Conservation (phyloP, 768 basidiomycete genomes). For the Psilocybe cubensis region DNA sequence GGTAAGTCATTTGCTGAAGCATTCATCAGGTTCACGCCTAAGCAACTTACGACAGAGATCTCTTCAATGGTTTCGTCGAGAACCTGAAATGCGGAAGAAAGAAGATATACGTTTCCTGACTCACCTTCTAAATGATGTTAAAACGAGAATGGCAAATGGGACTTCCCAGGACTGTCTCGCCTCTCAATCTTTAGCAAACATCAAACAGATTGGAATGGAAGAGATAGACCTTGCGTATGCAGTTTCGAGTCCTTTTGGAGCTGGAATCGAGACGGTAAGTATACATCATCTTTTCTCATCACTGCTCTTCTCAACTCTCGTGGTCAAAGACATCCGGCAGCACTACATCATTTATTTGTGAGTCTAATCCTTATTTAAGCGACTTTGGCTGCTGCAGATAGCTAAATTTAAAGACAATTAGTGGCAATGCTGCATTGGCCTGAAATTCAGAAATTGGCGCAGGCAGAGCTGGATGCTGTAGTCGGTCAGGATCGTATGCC, state of each 20-base stretch:
- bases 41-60: slow-evolving; percentile 24
- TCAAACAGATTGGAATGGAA: slow-evolving; percentile 40
- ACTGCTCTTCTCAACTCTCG: background rate
- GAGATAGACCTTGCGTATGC: slow-evolving; percentile 50
- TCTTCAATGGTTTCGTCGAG: slow-evolving; percentile 48
- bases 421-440: slow-evolving; percentile 45
- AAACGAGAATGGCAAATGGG: slow-evolving; percentile 41
- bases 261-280: slow-evolving; percentile 48
- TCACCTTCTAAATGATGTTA: slow-evolving; percentile 44
- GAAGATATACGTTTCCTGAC: slow-evolving; percentile 43
- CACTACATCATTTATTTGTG: slow-evolving; percentile 34
- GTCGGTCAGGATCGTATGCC: slow-evolving; percentile 42
- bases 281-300: background rate
- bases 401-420: no score
- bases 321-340: slow-evolving; percentile 33
- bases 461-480: slow-evolving; percentile 40
- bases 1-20: slow-evolving; percentile 21
- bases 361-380: slow-evolving; percentile 19
- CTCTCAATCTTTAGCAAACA: slow-evolving; percentile 36
- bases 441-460: slow-evolving; percentile 40
- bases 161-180: slow-evolving; percentile 44
- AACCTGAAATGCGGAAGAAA: slow-evolving; percentile 38
- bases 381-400: no score
- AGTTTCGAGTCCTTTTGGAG: slow-evolving; percentile 48
- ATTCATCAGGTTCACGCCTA: background rate